Evolutionary conservation across 192 early-diverging fungal genomes (phyloP), one percentile per base, ranked within the genome.

Genomic region (Kickxella alabastrina): DNA sequence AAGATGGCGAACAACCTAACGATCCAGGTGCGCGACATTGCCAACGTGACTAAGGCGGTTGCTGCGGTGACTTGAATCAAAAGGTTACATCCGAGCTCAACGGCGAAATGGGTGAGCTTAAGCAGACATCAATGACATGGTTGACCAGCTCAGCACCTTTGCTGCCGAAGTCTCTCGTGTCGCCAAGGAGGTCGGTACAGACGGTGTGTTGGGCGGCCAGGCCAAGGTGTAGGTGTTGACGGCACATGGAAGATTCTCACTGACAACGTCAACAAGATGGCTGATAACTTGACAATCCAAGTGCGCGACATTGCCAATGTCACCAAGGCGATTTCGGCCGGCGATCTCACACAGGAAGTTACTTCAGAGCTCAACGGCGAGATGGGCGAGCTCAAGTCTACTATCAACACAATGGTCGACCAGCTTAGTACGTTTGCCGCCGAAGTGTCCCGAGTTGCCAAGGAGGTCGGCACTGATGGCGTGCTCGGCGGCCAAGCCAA

Each of bases 161-260:
- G 78, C 83, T 3, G 55, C 78, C 6, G 83, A 85, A 41, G 79
- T 84, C 3, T 81, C 79, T 12, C 79, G 83, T 52, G 81, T 85
- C 0, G 68, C 81, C 1, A 43, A 53, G 10, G 81, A 81, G 44
- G 81, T 85, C 22, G 83, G 83, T 14, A 82, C 83, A 0, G 78
- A 82, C 35, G 80, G 78, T 15, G 52, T 44, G 14, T 48, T 82
- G 2, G 80, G 80, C 29, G 81, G 79, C 10, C 83, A 85, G 50
- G 81, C 81, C 1, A 36, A 62, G 4, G 79, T 85, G 31, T n/a
- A 3, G 44, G 61, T 55, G 65, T 80, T 39, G 56, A 60, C 8
- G 82, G 82, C n/a, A 83, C 74, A 0, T 83, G 82, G 82, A 75
- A 62, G 29, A 68, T 76, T 43, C 47, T 83, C 14, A 83, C 82